Percentiles rank a stretch among this genome's conserved stretches.
Evolutionary conservation across 2,329 filamentous ascomycete species (phyloP).

Genomic region (Aotearoamyces nothofagi): DNA sequence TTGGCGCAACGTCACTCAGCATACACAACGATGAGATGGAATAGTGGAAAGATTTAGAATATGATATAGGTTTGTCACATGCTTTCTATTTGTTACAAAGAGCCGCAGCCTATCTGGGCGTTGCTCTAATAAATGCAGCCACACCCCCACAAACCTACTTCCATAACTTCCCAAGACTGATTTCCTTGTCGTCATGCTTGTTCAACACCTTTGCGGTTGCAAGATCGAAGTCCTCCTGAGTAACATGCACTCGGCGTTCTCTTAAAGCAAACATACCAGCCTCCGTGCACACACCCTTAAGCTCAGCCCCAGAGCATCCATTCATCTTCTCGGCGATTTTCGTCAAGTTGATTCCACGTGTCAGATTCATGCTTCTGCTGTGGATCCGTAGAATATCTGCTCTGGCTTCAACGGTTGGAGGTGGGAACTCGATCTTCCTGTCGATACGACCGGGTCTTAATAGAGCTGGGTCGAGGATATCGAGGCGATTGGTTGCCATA

Average conservation of each 20-base stretch:
- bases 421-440: slow-evolving; percentile 97
- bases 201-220: slow-evolving; percentile 98
- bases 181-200: slow-evolving; percentile 98
- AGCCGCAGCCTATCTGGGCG: too few species aligned
- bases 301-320: slow-evolving; percentile 88
- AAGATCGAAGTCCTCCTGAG: slow-evolving; percentile 96
- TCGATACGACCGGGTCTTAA: slow-evolving; percentile 95
- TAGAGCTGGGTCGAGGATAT: slow-evolving; percentile 90
- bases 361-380: slow-evolving; percentile 96
- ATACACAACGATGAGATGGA: too few species aligned
- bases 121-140: too few species aligned
- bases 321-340: slow-evolving; percentile 99
- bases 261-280: slow-evolving; percentile 96
- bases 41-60: too few species aligned
- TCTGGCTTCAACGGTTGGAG: slow-evolving; percentile 87
- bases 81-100: too few species aligned
- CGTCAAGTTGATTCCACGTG: slow-evolving; percentile 87
- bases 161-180: slow-evolving; percentile 77
- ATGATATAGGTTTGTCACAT: too few species aligned
- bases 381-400: slow-evolving; percentile 97
- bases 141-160: too few species aligned
- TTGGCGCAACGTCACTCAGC: too few species aligned
- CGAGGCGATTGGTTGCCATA: slow-evolving; percentile 97
- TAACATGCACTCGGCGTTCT: slow-evolving; percentile 92
- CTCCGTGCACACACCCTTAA: slow-evolving; percentile 98